Evolutionary conservation across 208 protist species (phyloP).

Genomic region (Porcisia deanei): DNA sequence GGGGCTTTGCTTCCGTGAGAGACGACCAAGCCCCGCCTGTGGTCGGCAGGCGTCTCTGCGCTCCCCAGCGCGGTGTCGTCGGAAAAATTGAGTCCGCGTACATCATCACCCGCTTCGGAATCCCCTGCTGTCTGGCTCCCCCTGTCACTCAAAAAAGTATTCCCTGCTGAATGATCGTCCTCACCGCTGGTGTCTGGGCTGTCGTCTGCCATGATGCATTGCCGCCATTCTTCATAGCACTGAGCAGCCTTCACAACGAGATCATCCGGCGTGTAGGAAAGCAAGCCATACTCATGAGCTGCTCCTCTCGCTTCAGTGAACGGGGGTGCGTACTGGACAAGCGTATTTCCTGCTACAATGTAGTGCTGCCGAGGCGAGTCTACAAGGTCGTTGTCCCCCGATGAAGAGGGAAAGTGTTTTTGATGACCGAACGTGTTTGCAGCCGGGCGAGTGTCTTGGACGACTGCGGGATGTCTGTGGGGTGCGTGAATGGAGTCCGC

Average conservation of each 20-base stretch:
- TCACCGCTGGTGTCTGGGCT: background rate
- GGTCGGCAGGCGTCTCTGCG: background rate
- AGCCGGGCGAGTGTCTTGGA: background rate
- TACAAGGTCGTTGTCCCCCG: slow-evolving; percentile 5
- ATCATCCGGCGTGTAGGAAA: slow-evolving; percentile 10
- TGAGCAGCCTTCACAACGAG: slow-evolving; percentile 22
- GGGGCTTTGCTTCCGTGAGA: background rate
- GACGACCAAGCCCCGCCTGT: background rate
- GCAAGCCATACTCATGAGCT: background rate
- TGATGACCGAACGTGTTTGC: background rate
- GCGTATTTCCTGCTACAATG: background rate
- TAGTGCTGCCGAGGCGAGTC: background rate
- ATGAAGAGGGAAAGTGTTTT: background rate
- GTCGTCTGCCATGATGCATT: slow-evolving; percentile 2
- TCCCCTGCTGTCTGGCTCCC: background rate
- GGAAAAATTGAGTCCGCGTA: too few relatives aligned
- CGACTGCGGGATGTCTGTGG: background rate
- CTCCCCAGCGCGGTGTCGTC: background rate
- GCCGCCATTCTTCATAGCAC: slow-evolving; percentile 31
- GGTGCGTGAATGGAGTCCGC: background rate
- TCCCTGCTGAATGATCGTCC: background rate
- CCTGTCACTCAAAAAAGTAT: background rate
- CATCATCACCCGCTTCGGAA: background rate
- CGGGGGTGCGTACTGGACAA: background rate
- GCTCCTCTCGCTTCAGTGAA: background rate